Conservation (phyloP, 23 red algal genomes). For the Agarophyton chilense region DNA sequence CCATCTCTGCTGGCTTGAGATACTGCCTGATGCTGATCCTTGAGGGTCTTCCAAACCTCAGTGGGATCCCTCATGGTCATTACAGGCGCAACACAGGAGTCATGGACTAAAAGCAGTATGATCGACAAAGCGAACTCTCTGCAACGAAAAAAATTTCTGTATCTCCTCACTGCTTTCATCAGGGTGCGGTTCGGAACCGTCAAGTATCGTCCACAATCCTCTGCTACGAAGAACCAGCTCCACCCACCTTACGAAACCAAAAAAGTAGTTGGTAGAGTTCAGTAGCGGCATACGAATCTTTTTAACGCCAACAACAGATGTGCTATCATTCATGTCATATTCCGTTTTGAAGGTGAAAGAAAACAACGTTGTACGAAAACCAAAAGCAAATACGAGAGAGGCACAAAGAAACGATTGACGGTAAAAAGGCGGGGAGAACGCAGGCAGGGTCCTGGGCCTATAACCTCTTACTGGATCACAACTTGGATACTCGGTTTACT, state of each 20-base stretch:
- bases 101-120: neutral
- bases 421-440: too few relatives aligned
- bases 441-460: too few relatives aligned
- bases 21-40: neutral
- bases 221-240: neutral
- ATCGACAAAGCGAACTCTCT: neutral
- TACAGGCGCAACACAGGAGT: neutral
- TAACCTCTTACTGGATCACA: too few relatives aligned
- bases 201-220: neutral
- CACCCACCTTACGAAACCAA: neutral
- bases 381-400: too few relatives aligned
- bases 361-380: too few relatives aligned
- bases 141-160: neutral
- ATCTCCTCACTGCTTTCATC: neutral
- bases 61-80: neutral
- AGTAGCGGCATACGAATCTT: too few relatives aligned
- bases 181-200: neutral
- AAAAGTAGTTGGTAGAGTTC: neutral
- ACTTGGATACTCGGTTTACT: too few relatives aligned
- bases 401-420: too few relatives aligned
- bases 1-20: slow-evolving; percentile 1
- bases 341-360: too few relatives aligned
- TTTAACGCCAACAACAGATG: neutral
- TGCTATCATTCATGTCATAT: too few relatives aligned
- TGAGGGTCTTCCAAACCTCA: neutral